Evolutionary conservation across 2,329 filamentous ascomycete genomes (phyloP), one percentile per base, ranked within the genome.

Genomic region (Aspergillus tubingensis): DNA sequence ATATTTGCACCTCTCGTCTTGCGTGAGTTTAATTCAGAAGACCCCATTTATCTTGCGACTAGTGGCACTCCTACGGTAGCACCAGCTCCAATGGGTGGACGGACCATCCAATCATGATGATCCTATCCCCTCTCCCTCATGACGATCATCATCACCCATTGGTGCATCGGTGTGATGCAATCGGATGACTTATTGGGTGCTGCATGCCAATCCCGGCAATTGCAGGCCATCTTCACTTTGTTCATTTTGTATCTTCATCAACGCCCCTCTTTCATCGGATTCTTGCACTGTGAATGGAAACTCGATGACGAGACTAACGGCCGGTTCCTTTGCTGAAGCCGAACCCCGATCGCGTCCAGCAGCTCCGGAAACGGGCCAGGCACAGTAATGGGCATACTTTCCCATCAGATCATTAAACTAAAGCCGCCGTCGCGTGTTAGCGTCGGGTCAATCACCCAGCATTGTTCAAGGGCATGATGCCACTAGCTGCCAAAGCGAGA

Each of bases 321-420:
- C 43, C 27, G 53, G 50, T 59, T 61, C n/a, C 54, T 49, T 27
- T 30, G 43, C n/a, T 62, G 57, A 10, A 67, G 55, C 13, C 43
- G 44, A 11, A 41, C 56, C 8, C 65, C 63, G 38, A 57, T 62
- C n/a, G 60, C 38, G 11, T 60, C 59, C 13, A 65, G 38, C 21
- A 67, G 25, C 44, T 75, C 54, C 0, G 73, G 71, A n/a, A 73
- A 71, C 0, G 72, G 72, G 4, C 68, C 66, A 13, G 74, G 61
- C 5, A 68, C 19, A 74, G 65, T 2, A 74, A 58, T 5, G 71
- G 73, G 21, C 71, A 68, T 3, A 71, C 63, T 70, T 72, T 32
- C 72, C 66, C 8, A 74, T 67, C 6, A 75, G 62, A 6, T 65
- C 67, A 27, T 70, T 63, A 56, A 75, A 75, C 69, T 70, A 54